Percentiles rank a stretch among this genome's conserved stretches.
phyloP scores from a whole-genome alignment of 2,329 filamentous ascomycete species.

The Penicillium thymicola region DNA sequence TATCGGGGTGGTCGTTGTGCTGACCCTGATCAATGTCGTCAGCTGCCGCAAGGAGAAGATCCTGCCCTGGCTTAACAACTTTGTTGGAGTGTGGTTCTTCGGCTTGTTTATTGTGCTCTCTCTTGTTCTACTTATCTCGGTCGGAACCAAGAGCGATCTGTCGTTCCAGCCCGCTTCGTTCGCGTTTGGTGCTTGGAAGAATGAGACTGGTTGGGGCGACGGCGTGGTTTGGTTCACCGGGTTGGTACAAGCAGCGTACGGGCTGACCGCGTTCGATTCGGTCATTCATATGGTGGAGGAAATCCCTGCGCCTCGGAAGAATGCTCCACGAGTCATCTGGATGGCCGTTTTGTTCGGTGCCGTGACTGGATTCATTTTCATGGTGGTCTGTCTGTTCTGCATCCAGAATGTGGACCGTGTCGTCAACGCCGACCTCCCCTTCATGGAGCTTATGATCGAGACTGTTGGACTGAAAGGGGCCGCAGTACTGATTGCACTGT shows the following conservation, averaged over 20 bases:
- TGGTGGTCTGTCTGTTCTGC: constrained; percentile 52
- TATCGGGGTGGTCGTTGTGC: constrained; percentile 47
- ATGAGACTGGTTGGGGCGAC: constrained; percentile 52
- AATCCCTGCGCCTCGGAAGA: constrained; percentile 51
- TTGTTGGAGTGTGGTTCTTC: constrained; percentile 54
- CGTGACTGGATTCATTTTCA: constrained; percentile 51
- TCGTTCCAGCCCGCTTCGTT: constrained; percentile 51
- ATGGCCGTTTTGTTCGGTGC: constrained; percentile 51
- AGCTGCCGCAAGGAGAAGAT: constrained; percentile 50
- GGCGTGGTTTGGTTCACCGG: constrained; percentile 59
- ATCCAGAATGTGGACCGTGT: constrained; percentile 48
- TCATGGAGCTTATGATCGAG: constrained; percentile 49
- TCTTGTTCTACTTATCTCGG: constrained; percentile 52
- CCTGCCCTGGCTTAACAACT: constrained; percentile 55
- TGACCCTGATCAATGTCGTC: constrained; percentile 52
- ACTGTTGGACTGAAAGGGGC: constrained; percentile 43
- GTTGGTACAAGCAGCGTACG: constrained; percentile 56
- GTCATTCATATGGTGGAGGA: constrained; percentile 60
- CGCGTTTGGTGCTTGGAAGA: constrained; percentile 54
- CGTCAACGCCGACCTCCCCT: constrained; percentile 45
- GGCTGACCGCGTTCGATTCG: constrained; percentile 56
- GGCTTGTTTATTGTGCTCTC: constrained; percentile 53
- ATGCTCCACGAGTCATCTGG: constrained; percentile 53
- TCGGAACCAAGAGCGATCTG: constrained; percentile 46
- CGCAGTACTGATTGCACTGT: constrained; percentile 51